Evolutionary conservation across 2,329 filamentous ascomycete species (phyloP).

Genomic region (Arthrinium puccinioides): DNA sequence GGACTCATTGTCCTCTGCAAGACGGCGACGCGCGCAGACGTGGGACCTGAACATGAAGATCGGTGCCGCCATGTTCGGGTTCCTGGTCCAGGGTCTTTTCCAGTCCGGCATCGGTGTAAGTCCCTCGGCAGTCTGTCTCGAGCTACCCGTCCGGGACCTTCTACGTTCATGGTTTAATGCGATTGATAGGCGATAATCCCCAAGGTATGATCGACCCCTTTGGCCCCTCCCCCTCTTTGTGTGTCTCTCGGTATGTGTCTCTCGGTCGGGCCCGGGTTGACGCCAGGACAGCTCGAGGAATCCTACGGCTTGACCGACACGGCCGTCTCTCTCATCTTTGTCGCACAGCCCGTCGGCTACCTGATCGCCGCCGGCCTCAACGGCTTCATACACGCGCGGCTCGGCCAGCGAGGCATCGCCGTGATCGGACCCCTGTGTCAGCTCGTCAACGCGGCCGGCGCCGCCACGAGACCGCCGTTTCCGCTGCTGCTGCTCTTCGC

Average conservation of each 20-base stretch:
- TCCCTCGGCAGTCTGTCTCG: no score
- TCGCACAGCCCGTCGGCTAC: slow-evolving; percentile 35
- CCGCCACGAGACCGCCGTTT: slow-evolving; percentile 23
- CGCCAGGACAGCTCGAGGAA: slow-evolving; percentile 24
- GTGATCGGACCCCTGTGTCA: slow-evolving; percentile 42
- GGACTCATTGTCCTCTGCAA: no score
- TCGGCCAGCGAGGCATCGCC: slow-evolving; percentile 47
- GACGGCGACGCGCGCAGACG: no score
- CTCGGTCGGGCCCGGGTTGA: no score
- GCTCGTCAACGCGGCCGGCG: slow-evolving; percentile 19
- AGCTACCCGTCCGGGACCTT: no score
- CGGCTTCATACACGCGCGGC: slow-evolving; percentile 26
- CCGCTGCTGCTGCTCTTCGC: slow-evolving; percentile 22
- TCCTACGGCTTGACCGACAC: slow-evolving; percentile 34
- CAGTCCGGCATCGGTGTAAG: background rate
- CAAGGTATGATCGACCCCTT: no score
- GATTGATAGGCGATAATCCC: no score
- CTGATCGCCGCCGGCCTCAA: slow-evolving; percentile 31
- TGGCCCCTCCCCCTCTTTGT: no score
- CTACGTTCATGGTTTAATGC: no score
- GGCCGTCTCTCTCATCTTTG: slow-evolving; percentile 35
- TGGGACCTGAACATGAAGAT: no score
- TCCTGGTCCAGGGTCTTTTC: slow-evolving; percentile 1
- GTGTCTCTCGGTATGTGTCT: no score
- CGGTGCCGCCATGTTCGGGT: slow-evolving; percentile 3